Conservation (phyloP, 148 eudicot species). For the Rhododendron kiyosumense region DNA sequence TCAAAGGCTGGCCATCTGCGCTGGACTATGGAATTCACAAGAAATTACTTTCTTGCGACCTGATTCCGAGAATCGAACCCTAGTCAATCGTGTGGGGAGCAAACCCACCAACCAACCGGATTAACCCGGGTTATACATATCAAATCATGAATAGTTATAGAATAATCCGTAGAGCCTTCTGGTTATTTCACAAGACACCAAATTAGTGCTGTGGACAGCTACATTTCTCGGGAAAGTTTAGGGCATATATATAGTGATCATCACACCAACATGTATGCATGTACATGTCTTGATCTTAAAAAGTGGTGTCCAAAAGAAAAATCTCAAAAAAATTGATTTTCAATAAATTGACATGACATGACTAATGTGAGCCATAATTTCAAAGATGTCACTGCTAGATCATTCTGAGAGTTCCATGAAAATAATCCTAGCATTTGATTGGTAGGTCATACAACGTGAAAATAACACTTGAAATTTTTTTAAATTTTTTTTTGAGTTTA, state of each 20-base stretch:
- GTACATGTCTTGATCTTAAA: background rate
- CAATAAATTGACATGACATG: too few relatives aligned
- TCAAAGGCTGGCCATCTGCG: too few relatives aligned
- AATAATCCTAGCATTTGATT: background rate
- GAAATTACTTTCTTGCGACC: too few relatives aligned
- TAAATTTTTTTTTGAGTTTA: background rate
- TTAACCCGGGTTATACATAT: too few relatives aligned
- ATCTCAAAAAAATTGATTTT: background rate
- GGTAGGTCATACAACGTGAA: background rate
- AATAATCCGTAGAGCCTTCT: background rate
- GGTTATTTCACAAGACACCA: background rate
- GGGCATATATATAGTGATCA: background rate
- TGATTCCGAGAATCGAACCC: too few relatives aligned
- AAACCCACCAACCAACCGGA: too few relatives aligned
- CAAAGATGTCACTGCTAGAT: background rate
- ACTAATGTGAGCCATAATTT: background rate
- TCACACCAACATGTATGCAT: background rate
- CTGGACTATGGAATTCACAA: too few relatives aligned
- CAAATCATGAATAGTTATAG: background rate
- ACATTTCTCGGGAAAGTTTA: background rate
- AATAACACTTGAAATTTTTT: too few relatives aligned
- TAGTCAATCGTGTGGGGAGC: too few relatives aligned
- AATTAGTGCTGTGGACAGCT: background rate
- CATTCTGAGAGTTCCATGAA: background rate
- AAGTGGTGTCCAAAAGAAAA: background rate